phyloP scores from a whole-genome alignment of 345 rosid species.

The Rhodomyrtus tomentosa region DNA sequence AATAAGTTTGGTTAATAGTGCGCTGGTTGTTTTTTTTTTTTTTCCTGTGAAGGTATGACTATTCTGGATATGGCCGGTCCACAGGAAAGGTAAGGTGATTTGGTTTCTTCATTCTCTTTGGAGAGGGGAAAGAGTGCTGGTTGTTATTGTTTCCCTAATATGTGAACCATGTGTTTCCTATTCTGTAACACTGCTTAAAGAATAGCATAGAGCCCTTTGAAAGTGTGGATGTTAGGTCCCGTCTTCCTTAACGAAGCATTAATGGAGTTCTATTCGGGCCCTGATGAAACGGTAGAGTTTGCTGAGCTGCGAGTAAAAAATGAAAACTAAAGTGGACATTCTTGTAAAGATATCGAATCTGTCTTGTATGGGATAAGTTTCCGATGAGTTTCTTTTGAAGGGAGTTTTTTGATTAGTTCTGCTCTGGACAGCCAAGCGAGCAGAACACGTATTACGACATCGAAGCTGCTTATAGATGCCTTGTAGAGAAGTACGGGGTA shows the following conservation, averaged over 20 bases:
- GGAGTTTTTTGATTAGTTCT: not conserved
- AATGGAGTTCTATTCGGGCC: not conserved
- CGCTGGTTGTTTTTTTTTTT: not conserved
- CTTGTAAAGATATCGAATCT: not conserved
- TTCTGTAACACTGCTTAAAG: not conserved
- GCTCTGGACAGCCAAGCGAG: slow-evolving; percentile 61
- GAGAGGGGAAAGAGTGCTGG: not conserved
- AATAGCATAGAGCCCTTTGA: not conserved
- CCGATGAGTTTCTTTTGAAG: not conserved
- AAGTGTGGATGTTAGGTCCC: not conserved
- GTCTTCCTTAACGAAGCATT: not conserved
- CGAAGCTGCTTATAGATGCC: slow-evolving; percentile 80
- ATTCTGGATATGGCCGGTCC: slow-evolving; percentile 88
- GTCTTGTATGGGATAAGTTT: not conserved
- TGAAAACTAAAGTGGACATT: not conserved
- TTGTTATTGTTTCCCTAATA: not conserved
- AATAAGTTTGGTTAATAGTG: not conserved
- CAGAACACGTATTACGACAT: slow-evolving; percentile 81
- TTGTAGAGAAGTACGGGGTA: slow-evolving; percentile 59
- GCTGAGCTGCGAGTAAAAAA: not conserved
- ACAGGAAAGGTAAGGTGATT: slow-evolving; percentile 17
- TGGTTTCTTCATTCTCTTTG: not conserved
- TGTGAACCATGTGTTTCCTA: not conserved
- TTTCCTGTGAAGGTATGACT: slow-evolving; percentile 57
- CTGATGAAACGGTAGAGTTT: not conserved